Conservation (phyloP, 2,329 filamentous ascomycete species). For the Colletotrichum nymphaeae region DNA sequence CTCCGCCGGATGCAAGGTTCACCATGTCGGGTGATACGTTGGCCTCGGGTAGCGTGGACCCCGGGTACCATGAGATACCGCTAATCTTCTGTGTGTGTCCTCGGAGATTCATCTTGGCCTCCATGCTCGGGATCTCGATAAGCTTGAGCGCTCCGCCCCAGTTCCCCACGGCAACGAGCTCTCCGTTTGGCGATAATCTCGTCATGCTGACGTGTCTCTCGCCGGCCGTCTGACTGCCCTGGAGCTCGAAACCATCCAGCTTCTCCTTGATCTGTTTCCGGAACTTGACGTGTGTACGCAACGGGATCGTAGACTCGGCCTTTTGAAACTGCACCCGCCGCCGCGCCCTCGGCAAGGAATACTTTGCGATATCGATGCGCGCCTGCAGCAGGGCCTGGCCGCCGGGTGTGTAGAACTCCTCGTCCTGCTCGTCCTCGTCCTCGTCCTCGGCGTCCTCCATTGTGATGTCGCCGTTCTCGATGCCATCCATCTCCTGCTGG, state of each 20-base stretch:
- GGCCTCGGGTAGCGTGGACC: conserved; percentile 78
- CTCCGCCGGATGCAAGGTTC: conserved; percentile 91
- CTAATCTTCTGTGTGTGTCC: conserved; percentile 92
- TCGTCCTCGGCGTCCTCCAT: conserved; percentile 68
- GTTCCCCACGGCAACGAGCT: conserved; percentile 88
- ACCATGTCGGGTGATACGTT: conserved; percentile 78
- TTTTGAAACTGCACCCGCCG: conserved; percentile 81
- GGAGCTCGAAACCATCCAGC: conserved; percentile 86
- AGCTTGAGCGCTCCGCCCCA: conserved; percentile 93
- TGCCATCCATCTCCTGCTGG: conserved; percentile 71
- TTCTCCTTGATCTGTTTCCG: conserved; percentile 89
- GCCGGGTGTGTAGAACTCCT: conserved; percentile 96
- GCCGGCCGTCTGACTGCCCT: conserved; percentile 91
- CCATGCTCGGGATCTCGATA: conserved; percentile 83
- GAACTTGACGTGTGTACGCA: conserved; percentile 92
- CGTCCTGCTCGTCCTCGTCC: conserved; percentile 75
- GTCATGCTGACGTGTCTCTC: conserved; percentile 93
- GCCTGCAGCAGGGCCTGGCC: conserved; percentile 79
- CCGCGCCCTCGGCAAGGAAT: conserved; percentile 85
- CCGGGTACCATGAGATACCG: conserved; percentile 90
- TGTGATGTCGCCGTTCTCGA: conserved; percentile 67
- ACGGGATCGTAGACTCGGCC: conserved; percentile 82
- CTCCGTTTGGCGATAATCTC: conserved; percentile 86
- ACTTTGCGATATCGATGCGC: conserved; percentile 82
- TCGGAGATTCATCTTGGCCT: conserved; percentile 79